These are phyloP conservation scores for Cyclotella cryptica DNA, from an alignment of 108 stramenopile species.

Conservation along the genomic window DNA sequence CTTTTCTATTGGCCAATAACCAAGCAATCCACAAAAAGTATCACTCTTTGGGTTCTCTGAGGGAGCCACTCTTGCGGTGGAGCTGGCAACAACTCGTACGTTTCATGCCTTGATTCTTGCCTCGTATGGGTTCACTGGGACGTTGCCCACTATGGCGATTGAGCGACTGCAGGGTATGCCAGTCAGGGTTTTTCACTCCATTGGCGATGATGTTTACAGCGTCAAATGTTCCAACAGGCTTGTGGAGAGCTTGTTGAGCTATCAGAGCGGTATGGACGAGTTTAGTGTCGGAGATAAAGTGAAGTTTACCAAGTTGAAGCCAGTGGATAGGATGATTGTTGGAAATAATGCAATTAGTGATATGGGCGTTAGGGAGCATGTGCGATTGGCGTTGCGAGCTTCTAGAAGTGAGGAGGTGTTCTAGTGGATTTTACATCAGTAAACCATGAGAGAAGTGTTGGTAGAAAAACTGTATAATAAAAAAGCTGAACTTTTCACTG, in stretches of 20 bases:
- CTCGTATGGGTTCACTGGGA: conserved; percentile 79
- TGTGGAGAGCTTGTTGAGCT: conserved; percentile 39
- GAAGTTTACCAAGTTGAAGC: conserved; percentile 51
- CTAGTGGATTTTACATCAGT: too few species aligned
- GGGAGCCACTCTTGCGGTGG: conserved; percentile 83
- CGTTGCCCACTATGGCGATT: conserved; percentile 63
- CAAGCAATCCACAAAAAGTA: conserved; percentile 62
- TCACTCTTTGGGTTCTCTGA: conserved; percentile 85
- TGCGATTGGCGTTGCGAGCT: too few species aligned
- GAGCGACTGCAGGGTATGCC: conserved; percentile 66
- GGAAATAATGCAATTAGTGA: conserved; percentile 18
- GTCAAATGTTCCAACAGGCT: conserved; percentile 45
- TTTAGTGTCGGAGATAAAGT: conserved; percentile 36
- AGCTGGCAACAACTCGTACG: conserved; percentile 72
- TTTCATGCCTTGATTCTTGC: conserved; percentile 68
- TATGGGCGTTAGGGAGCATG: too few species aligned
- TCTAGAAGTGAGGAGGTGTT: too few species aligned
- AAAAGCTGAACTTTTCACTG: too few species aligned
- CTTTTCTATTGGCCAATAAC: conserved; percentile 58
- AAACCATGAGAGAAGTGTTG: too few species aligned
- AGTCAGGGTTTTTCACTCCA: conserved; percentile 84
- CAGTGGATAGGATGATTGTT: not conserved
- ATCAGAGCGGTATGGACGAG: conserved; percentile 33
- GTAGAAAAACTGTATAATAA: too few species aligned
- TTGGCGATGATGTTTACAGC: conserved; percentile 68